Evolutionary conservation across 805 yeast genomes (phyloP), one percentile per base, ranked within the genome.

Genomic region (Wickerhamomyces subpelliculosus): DNA sequence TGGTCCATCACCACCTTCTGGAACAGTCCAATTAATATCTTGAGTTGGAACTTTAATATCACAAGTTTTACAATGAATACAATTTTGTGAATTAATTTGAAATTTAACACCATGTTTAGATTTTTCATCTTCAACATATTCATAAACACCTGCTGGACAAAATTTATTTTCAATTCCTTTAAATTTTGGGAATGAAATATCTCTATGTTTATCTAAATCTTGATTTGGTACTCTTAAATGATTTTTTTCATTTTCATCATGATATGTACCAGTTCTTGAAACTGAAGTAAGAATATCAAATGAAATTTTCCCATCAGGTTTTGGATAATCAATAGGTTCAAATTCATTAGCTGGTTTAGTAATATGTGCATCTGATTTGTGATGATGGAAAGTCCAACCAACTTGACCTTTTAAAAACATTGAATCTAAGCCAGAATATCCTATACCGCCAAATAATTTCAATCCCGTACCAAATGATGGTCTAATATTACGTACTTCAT

Each of bases 1-100:
- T 40, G 98, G 98, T 12, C 98, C 98, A 60, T 84, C 98, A 23
- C 97, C 97, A 44, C 98, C 97, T 67, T 93, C 97, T 8, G 98
- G 98, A n/a, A 87, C 96, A 11, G 80, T 75, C 98, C 98, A 93
- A 56, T 76, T 72, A 45, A 93, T 93, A 56, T 89, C 96, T 63
- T 90, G 96, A 1, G 86, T 72, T 8, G 98, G 98, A 9, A 83
- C 94, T 63, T 93, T 93, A 60, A 93, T 93, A 62, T 93, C 98
- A 68, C 98, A 90, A 2, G 97, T 90, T 64, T 93, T 93, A 68
- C 98, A 93, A 62, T 93, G 98, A 48, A 93, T 89, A 68, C 98
- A 93, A 63, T 93, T 93, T 64, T 93, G 98, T 17, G 95, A 77
- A 64, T 93, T 93, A 62, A 93, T 90, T 60, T 86, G 93, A 64